These are phyloP conservation scores for Catharanthus roseus DNA, from an alignment of 257 asterid genomes.

Conservation along the genomic window DNA sequence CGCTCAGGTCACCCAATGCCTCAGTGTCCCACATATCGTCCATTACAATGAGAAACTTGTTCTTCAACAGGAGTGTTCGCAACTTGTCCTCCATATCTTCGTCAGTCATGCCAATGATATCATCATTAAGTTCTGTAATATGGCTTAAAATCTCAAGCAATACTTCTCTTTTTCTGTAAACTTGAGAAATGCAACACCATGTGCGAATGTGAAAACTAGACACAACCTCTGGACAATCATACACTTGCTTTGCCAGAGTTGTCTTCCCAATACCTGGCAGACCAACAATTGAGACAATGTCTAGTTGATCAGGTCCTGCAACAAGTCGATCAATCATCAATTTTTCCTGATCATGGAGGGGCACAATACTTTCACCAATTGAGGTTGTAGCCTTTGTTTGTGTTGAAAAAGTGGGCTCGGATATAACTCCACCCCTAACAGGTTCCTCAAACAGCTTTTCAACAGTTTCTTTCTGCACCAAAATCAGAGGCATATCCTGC, in stretches of 20 bases:
- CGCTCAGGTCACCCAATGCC: background rate
- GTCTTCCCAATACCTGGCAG: conserved; percentile 6
- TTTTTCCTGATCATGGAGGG: background rate
- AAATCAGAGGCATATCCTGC: no score
- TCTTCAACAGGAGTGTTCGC: background rate
- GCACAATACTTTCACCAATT: background rate
- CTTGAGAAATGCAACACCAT: conserved; percentile 12
- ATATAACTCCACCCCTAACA: no score
- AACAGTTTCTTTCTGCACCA: background rate
- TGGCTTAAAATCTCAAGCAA: background rate
- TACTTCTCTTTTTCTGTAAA: background rate
- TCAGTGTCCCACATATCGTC: background rate
- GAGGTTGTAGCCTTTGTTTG: no score
- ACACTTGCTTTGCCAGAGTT: conserved; percentile 4
- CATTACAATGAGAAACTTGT: background rate
- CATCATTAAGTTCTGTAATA: background rate
- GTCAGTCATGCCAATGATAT: background rate
- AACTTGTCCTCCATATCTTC: background rate
- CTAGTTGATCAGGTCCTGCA: background rate
- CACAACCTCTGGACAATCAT: background rate
- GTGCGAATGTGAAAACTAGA: conserved; percentile 6
- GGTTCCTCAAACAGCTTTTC: no score
- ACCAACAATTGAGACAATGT: background rate
- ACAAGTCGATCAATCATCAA: background rate
- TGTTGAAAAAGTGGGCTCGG: no score